These are phyloP conservation scores for Syzygium aqueum DNA, from an alignment of 345 rosid genomes.

Conservation along the genomic window DNA sequence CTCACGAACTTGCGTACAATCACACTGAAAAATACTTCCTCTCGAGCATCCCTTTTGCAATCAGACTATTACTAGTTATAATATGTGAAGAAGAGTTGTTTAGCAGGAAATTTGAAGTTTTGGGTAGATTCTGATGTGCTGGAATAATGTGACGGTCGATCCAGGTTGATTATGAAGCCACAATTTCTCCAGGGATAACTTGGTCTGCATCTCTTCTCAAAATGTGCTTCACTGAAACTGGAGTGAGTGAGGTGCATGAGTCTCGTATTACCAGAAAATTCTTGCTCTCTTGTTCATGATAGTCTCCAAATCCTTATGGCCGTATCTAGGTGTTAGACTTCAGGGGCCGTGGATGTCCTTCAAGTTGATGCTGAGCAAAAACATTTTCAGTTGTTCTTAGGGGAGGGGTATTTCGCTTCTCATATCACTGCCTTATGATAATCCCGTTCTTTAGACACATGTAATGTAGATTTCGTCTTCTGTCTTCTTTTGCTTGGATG, in stretches of 20 bases:
- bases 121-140: neutral
- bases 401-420: neutral
- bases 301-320: neutral
- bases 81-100: neutral
- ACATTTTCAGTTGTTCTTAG: neutral
- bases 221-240: neutral
- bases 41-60: neutral
- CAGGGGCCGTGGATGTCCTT: neutral
- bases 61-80: no score
- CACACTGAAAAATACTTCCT: neutral
- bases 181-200: neutral
- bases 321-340: neutral
- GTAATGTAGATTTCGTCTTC: neutral
- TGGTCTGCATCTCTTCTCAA: neutral
- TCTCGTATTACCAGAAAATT: neutral
- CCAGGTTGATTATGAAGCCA: neutral
- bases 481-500: neutral
- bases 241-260: neutral
- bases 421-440: neutral
- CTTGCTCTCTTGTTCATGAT: neutral
- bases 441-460: neutral
- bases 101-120: neutral
- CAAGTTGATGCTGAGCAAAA: neutral
- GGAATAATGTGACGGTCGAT: rapidly evolving
- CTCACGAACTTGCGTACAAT: neutral